Conservation (phyloP, 352 stramenopile genomes). For the Aphanomyces stellatus region DNA sequence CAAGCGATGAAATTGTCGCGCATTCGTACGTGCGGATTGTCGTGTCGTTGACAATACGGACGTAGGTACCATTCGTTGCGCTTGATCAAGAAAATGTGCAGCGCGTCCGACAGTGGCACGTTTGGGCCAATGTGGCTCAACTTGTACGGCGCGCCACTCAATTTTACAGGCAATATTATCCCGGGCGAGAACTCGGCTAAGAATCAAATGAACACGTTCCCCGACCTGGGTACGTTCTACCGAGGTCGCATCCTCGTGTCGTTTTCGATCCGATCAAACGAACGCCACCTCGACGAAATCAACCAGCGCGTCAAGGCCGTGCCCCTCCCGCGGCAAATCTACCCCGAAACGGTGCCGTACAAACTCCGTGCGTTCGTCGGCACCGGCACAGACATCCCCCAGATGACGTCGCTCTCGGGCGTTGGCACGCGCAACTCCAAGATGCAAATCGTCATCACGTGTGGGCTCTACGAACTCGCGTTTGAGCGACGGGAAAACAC, state of each 20-base stretch:
- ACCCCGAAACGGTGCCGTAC: slow-evolving; percentile 52
- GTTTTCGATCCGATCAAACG: slow-evolving; percentile 58
- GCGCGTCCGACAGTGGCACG: slow-evolving; percentile 20
- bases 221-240: slow-evolving; percentile 74
- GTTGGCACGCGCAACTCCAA: slow-evolving; percentile 64
- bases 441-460: slow-evolving; percentile 66
- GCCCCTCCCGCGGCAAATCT: slow-evolving; percentile 44
- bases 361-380: slow-evolving; percentile 64
- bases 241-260: slow-evolving; percentile 74
- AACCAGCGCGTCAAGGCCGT: slow-evolving; percentile 83
- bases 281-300: slow-evolving; percentile 65
- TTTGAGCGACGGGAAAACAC: slow-evolving; percentile 52
- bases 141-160: slow-evolving; percentile 60
- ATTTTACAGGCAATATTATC: slow-evolving; percentile 44
- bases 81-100: slow-evolving; percentile 51
- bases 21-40: slow-evolving; percentile 35
- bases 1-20: slow-evolving; percentile 59
- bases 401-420: slow-evolving; percentile 55
- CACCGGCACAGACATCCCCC: slow-evolving; percentile 62
- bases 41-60: too few species aligned
- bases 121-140: slow-evolving; percentile 66
- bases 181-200: slow-evolving; percentile 47
- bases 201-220: slow-evolving; percentile 82
- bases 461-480: slow-evolving; percentile 51
- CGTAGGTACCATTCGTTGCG: slow-evolving; percentile 49